phyloP scores from a whole-genome alignment of 2,329 filamentous ascomycete species.

The Pyrenochaeta sp. region DNA sequence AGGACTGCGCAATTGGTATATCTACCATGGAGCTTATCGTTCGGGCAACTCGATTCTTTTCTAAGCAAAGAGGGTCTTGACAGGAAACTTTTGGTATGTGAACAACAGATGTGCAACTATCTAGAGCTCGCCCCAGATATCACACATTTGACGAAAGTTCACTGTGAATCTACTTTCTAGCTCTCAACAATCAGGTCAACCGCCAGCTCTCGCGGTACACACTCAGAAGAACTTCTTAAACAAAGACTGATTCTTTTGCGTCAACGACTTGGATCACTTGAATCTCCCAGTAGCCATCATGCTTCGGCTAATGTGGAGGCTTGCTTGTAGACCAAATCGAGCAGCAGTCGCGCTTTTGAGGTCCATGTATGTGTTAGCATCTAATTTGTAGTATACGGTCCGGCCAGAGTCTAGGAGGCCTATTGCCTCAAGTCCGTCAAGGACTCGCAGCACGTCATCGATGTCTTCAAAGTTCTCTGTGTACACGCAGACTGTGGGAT shows the following conservation, averaged over 20 bases:
- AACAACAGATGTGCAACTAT: no score
- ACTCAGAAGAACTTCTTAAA: constrained; percentile 1
- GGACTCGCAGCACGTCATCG: constrained; percentile 73
- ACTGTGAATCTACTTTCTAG: neutral
- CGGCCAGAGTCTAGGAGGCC: constrained; percentile 62
- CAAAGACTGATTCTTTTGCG: constrained; percentile 22
- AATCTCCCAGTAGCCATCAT: constrained; percentile 32
- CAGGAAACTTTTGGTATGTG: no score
- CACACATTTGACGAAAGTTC: neutral
- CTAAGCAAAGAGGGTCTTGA: no score
- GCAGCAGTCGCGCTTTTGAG: constrained; percentile 49
- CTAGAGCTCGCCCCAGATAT: neutral
- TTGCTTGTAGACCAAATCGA: constrained; percentile 53
- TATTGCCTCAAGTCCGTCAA: constrained; percentile 68
- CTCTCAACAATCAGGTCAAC: neutral
- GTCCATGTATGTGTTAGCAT: constrained; percentile 61
- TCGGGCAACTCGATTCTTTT: no score
- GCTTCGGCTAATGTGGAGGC: constrained; percentile 54
- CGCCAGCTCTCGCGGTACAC: no score
- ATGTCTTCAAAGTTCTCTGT: constrained; percentile 76
- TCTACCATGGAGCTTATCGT: no score
- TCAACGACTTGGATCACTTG: constrained; percentile 4
- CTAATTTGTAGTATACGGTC: constrained; percentile 80
- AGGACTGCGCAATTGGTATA: no score
- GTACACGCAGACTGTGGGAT: constrained; percentile 68